phyloP scores from a whole-genome alignment of 148 eudicot species.

The Beta vulgaris region DNA sequence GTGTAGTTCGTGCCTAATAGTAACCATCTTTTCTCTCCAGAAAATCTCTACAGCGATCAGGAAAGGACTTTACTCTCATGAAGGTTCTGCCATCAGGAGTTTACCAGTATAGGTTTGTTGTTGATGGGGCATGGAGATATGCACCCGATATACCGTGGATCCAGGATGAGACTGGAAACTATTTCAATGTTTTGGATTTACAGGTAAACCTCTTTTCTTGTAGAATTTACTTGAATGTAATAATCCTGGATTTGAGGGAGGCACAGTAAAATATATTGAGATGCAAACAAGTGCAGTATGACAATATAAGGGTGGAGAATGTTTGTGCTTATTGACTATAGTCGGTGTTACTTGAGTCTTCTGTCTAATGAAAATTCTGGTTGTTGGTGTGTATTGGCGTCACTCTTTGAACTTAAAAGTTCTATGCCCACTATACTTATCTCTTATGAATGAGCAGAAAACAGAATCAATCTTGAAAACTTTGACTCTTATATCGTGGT shows the following conservation, averaged over 20 bases:
- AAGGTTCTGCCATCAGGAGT: conserved; percentile 88
- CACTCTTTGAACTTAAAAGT: neutral
- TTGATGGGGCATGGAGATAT: conserved; percentile 71
- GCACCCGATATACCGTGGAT: conserved; percentile 68
- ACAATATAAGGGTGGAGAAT: neutral
- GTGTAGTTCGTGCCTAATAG: neutral
- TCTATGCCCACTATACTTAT: neutral
- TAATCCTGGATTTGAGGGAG: neutral
- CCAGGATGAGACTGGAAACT: conserved; percentile 72
- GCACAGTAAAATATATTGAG: neutral
- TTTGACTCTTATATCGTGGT: neutral
- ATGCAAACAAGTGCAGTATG: neutral
- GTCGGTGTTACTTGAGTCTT: neutral
- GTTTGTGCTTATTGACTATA: neutral
- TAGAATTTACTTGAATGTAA: neutral
- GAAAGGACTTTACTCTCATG: conserved; percentile 75
- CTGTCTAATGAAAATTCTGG: neutral
- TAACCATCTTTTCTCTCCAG: conserved; percentile 33
- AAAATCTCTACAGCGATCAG: conserved; percentile 69
- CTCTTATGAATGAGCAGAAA: neutral
- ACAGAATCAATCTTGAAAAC: neutral
- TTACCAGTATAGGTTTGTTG: conserved; percentile 74
- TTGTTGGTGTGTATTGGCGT: neutral
- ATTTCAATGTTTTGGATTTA: conserved; percentile 70
- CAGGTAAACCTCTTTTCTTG: conserved; percentile 39